Conservation (phyloP, 2,329 filamentous ascomycete genomes). For the Xylariales sp. region DNA sequence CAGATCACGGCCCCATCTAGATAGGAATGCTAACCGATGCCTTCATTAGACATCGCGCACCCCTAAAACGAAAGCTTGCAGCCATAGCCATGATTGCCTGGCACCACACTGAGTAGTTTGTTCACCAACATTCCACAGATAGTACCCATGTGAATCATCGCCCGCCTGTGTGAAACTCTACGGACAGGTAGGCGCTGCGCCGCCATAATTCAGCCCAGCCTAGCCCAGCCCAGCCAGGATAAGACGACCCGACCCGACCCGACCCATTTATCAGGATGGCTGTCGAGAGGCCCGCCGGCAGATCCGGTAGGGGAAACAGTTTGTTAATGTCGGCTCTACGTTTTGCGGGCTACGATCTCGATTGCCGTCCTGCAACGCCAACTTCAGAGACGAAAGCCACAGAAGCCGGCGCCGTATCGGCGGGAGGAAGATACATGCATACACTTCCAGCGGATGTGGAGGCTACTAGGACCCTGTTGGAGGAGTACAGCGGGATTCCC, state of each 20-base stretch:
- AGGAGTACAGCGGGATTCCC: slow-evolving; percentile 48
- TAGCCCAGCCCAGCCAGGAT: not conserved
- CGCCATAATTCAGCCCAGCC: not conserved
- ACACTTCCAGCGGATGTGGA: slow-evolving; percentile 47
- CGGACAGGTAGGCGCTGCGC: not conserved
- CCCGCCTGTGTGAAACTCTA: not conserved
- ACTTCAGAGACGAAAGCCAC: slow-evolving; percentile 2
- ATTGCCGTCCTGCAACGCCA: slow-evolving; percentile 13
- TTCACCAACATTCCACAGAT: not conserved
- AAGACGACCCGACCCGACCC: not conserved
- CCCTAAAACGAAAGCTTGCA: too few species aligned
- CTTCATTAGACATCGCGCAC: too few species aligned
- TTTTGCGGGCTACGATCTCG: slow-evolving; percentile 27
- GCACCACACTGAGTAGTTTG: too few species aligned
- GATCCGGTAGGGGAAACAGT: slow-evolving; percentile 19
- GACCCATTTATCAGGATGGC: slow-evolving; percentile 10
- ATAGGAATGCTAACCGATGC: too few species aligned
- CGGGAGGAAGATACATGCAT: slow-evolving; percentile 42
- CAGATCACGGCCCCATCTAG: too few species aligned
- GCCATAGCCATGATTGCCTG: too few species aligned
- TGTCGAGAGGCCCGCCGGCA: slow-evolving; percentile 15
- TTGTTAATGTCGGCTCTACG: slow-evolving; percentile 32
- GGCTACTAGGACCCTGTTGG: slow-evolving; percentile 43
- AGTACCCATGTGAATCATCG: not conserved
- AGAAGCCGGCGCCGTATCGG: slow-evolving; percentile 16